A percentile compares a stretch with the other conserved stretches of the same genome.
Evolutionary conservation across 768 basidiomycete species (phyloP).

Genomic region (Tricholoma sp.): DNA sequence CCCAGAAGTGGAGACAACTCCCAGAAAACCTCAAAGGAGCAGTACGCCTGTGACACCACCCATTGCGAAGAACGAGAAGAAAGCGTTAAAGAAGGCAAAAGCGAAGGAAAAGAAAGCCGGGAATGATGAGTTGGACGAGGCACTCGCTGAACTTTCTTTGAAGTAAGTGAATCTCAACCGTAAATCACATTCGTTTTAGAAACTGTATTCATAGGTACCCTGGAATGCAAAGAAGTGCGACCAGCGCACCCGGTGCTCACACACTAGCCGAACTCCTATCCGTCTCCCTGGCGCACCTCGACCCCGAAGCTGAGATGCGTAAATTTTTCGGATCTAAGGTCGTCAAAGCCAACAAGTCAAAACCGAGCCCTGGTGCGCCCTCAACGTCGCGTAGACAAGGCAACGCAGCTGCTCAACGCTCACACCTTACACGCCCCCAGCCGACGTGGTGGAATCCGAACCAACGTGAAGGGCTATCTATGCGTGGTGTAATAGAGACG

Average conservation of each 20-base stretch:
- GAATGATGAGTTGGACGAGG: slow-evolving; percentile 78
- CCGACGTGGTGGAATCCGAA: slow-evolving; percentile 69
- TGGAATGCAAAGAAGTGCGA: slow-evolving; percentile 38
- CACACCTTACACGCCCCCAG: slow-evolving; percentile 74
- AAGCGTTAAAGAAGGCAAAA: slow-evolving; percentile 58
- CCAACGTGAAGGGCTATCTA: slow-evolving; percentile 67
- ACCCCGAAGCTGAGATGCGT: slow-evolving; percentile 85
- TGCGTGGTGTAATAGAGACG: slow-evolving; percentile 49
- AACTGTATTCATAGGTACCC: slow-evolving; percentile 38
- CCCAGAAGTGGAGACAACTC: slow-evolving; percentile 4
- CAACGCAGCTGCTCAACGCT: slow-evolving; percentile 39
- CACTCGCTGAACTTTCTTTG: slow-evolving; percentile 75
- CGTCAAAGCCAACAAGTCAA: slow-evolving; percentile 54
- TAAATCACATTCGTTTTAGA: not conserved
- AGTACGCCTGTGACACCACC: slow-evolving; percentile 14
- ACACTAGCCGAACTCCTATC: slow-evolving; percentile 56
- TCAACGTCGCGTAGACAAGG: slow-evolving; percentile 31
- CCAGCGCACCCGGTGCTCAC: slow-evolving; percentile 23
- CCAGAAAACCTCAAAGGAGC: not conserved
- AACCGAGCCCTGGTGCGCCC: slow-evolving; percentile 27
- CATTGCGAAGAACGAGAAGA: slow-evolving; percentile 41
- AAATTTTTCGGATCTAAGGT: slow-evolving; percentile 94
- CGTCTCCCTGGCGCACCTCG: slow-evolving; percentile 77
- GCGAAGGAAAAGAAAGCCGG: slow-evolving; percentile 62
- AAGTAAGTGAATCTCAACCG: slow-evolving; percentile 41